Base-by-base conservation (phyloP, 768 basidiomycete species). In the Hericium rajendrae region DNA sequence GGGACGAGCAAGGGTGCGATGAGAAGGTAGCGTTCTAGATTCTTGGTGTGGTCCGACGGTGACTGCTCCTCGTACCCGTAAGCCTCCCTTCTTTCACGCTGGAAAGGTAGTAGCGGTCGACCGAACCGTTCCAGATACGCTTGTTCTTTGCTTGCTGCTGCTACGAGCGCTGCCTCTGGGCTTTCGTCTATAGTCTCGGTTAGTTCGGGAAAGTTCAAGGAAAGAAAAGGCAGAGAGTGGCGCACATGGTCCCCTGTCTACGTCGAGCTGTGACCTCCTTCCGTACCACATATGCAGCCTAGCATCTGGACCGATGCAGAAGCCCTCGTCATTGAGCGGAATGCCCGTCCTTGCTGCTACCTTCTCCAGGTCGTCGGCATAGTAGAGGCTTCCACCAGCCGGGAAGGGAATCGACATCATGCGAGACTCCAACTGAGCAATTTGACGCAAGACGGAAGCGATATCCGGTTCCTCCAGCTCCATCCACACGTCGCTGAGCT, bases 231-330 rank as follows among this genome's bases (percentile, higher is more conserved):
- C 52, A 69, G 62, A 68, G 60, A 72, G 65, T 20, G 66, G 62
- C 75, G 11, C 74, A 80, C 80, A 80, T 55, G 80, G 78, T 75
- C 79, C 78, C 59, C 80, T 66, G 57, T 76, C 62, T 53, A 79
- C 69, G 58, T 78, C 72, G 58, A 80, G 77, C 71, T 75, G 66
- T 58, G 75, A 69, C 57, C 79, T 76, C 67, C 75, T 74, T 1
- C 79, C 77, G 63, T 68, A 76, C 78, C 78, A 82, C 67, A 80
- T n/a, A 64, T 28, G 63, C 59, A 75, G 48, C 2, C 71, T 73
- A 9, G 66, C 61, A 69, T 80, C 79, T 65, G 70, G 68, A 64
- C 70, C 68, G 53, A 66, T 40, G 57, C 65, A 66, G 52, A 66
- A 65, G 40, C 56, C 59, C 48, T 51, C 38, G 60, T 65, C 64